Evolutionary conservation across 2,329 filamentous ascomycete species (phyloP).

Genomic region (Incumbomyces delicatus): DNA sequence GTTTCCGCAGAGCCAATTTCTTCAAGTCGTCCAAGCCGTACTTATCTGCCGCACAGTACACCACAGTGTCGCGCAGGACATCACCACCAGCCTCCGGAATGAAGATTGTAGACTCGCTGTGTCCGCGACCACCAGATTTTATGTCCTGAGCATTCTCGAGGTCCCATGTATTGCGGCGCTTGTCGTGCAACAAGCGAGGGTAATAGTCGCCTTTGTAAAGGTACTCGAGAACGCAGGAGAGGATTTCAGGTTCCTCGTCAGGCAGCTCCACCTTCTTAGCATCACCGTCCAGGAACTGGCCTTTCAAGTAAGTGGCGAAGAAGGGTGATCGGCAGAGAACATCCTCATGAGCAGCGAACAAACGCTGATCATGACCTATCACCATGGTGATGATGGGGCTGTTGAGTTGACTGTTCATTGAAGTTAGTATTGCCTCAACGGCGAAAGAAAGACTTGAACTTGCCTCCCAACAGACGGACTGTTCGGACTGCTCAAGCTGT

Average conservation of each 20-base stretch:
- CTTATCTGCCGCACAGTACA: constrained; percentile 86
- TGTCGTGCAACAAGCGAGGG: constrained; percentile 78
- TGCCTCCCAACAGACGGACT: constrained; percentile 40
- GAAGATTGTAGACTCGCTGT: constrained; percentile 67
- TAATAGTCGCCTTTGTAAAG: constrained; percentile 96
- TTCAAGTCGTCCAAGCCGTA: constrained; percentile 91
- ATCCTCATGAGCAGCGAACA: constrained; percentile 94
- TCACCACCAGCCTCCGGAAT: constrained; percentile 63
- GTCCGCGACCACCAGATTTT: constrained; percentile 49
- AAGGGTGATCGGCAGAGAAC: constrained; percentile 77
- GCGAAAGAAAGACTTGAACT: background rate
- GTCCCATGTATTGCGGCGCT: constrained; percentile 76
- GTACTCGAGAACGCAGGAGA: constrained; percentile 90
- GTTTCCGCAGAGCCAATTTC: constrained; percentile 82
- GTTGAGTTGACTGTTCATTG: constrained; percentile 38
- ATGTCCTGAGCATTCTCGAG: constrained; percentile 62
- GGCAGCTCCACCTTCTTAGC: constrained; percentile 69
- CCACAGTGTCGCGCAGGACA: constrained; percentile 80
- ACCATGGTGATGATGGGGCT: constrained; percentile 77
- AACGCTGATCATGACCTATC: constrained; percentile 71
- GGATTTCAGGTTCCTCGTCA: constrained; percentile 75
- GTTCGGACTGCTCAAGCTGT: constrained; percentile 61
- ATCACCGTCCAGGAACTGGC: constrained; percentile 55
- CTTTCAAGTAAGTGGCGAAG: constrained; percentile 63
- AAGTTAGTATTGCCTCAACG: constrained; percentile 15